Evolutionary conservation across 1,284 basidiomycete species (phyloP).

Genomic region (Rhodotorula sp.): DNA sequence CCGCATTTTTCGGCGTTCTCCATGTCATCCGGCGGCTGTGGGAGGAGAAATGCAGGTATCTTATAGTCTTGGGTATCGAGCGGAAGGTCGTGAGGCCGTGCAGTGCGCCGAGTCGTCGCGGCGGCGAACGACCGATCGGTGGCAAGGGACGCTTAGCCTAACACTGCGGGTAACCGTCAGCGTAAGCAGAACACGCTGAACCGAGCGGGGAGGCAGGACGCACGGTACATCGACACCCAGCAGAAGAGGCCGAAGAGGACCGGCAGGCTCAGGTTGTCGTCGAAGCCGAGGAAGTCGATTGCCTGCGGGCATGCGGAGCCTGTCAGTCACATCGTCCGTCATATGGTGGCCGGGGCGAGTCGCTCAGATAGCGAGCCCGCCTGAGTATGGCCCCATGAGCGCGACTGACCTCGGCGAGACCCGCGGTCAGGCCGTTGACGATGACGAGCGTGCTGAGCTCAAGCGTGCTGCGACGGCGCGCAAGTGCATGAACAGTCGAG

Average conservation of each 20-base stretch:
- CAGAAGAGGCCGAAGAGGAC: slow-evolving; percentile 83
- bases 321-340: too few species aligned
- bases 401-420: slow-evolving; percentile 48
- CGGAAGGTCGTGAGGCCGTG: too few species aligned
- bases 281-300: slow-evolving; percentile 75
- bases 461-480: slow-evolving; percentile 36
- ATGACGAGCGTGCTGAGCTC: slow-evolving; percentile 32
- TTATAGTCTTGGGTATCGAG: too few species aligned
- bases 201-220: not conserved
- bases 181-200: not conserved
- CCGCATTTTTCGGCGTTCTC: too few species aligned
- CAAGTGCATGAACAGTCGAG: not conserved
- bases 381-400: too few species aligned
- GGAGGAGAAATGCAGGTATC: too few species aligned
- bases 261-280: slow-evolving; percentile 92
- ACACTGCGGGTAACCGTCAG: not conserved
- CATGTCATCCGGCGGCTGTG: too few species aligned
- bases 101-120: too few species aligned
- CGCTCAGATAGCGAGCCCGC: too few species aligned
- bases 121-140: too few species aligned
- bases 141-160: not conserved
- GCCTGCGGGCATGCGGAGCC: slow-evolving; percentile 50
- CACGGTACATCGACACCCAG: slow-evolving; percentile 55
- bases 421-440: slow-evolving; percentile 50
- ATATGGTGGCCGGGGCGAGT: too few species aligned